Evolutionary conservation across 2,329 filamentous ascomycete species (phyloP), one percentile per base, ranked within the genome.

Genomic region (Iodosphaeria phyllophila): DNA sequence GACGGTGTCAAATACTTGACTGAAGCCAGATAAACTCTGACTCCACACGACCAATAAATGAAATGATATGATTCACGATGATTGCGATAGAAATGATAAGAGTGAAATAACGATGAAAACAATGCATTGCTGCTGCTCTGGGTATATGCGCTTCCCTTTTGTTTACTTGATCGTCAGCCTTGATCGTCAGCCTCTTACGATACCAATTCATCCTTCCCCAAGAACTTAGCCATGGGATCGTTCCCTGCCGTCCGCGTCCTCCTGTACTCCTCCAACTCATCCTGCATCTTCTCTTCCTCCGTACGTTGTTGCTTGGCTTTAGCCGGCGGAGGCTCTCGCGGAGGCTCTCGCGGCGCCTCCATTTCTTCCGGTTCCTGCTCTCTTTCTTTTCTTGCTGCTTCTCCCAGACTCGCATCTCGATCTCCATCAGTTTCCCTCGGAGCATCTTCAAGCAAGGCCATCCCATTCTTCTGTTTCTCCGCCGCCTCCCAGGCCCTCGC

Each of bases 261-360:
- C 38, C 82, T 68, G 46, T 91, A 92, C 30, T 75, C 71, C 29
- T 93, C 84, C 54, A 92, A 64, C 35, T 92, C 82, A 28, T 76
- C 77, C 42, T 92, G 80, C 38, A 75, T 69, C 61, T 92, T 73
- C 43, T 92, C 78, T 28, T 78, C 70, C 16, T 80, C 52, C 1
- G 74, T 78, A 22, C 83, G 64, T 48, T 91, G 86, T 48, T 91
- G 86, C 45, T 72, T 77, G 15, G 47, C 42, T 18, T 35, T 38
- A 23, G 39, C 29, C 14, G 35, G 33, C n/a, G 35, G 27, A 18
- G 28, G 31, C 18, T 37, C 32, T 4, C 36, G 32, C 5, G 8
- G 20, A 9, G 21, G 6, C 17, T 22, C 24, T n/a, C n/a, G n/a
- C n/a, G n/a, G n/a, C 22, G 24, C 7, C 6, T 23, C 24, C 21